phyloP scores from a whole-genome alignment of 768 basidiomycete genomes.

The Suillus lakei region DNA sequence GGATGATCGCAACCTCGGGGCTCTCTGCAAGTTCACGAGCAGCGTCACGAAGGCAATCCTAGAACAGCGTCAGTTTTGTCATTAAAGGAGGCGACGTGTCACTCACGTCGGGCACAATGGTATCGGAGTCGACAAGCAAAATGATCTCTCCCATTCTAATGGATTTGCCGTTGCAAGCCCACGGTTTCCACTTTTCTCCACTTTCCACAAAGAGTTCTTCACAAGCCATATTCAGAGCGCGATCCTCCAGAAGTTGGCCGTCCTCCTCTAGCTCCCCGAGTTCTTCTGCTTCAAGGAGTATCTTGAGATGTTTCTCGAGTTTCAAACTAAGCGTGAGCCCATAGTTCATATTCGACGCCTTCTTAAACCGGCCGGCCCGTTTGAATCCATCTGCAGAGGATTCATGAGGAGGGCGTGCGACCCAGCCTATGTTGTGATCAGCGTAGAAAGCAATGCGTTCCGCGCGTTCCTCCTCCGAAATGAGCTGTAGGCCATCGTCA shows the following conservation, averaged over 20 bases:
- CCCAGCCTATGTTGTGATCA: conserved; percentile 75
- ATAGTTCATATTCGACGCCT: conserved; percentile 88
- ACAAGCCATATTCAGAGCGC: conserved; percentile 72
- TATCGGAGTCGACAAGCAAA: conserved; percentile 81
- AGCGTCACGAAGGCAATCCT: conserved; percentile 88
- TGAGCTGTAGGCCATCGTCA: conserved; percentile 72
- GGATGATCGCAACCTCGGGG: conserved; percentile 85
- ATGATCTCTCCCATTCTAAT: conserved; percentile 81
- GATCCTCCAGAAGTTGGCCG: conserved; percentile 64
- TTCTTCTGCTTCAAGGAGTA: conserved; percentile 49
- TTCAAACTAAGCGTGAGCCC: conserved; percentile 56
- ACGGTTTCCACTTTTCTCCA: conserved; percentile 65
- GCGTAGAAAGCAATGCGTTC: conserved; percentile 73
- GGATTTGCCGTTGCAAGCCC: conserved; percentile 77
- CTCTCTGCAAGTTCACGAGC: conserved; percentile 78
- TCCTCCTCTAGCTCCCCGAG: conserved; percentile 38
- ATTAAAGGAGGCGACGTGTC: background rate
- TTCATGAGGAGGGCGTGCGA: conserved; percentile 75
- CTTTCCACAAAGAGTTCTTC: conserved; percentile 71
- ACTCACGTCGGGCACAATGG: conserved; percentile 73
- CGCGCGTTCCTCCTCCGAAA: conserved; percentile 61
- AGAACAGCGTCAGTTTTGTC: background rate
- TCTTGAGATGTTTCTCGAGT: conserved; percentile 52
- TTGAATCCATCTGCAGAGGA: conserved; percentile 52
- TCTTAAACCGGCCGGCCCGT: conserved; percentile 84